Evolutionary conservation across 208 protist genomes (phyloP).

Genomic region (Trichomonas tenax): DNA sequence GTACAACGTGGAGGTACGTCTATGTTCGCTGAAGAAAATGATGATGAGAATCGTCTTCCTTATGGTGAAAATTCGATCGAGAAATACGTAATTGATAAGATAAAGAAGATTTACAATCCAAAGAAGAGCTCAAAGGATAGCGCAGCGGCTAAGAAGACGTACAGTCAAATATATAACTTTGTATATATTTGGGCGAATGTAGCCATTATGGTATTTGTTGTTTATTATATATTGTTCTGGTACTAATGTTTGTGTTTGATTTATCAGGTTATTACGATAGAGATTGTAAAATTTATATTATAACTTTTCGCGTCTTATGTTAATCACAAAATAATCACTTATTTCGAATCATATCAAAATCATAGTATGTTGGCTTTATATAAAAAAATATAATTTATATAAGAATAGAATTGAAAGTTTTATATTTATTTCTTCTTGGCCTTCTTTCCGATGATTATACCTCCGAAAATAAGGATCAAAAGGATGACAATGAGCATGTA

Average conservation of each 20-base stretch:
- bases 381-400: too few species aligned
- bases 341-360: too few species aligned
- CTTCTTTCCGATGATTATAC: not conserved
- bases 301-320: too few species aligned
- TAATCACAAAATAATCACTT: too few species aligned
- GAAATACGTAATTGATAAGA: not conserved
- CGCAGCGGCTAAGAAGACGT: not conserved
- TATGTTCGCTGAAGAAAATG: not conserved
- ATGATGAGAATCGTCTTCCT: not conserved
- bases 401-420: too few species aligned
- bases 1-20: not conserved
- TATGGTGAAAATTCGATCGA: not conserved
- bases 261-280: too few species aligned
- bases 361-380: too few species aligned
- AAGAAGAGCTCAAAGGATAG: not conserved
- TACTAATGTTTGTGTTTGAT: not conserved
- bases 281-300: too few species aligned
- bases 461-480: not conserved
- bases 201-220: not conserved
- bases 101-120: not conserved
- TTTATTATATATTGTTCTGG: not conserved
- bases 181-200: not conserved
- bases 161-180: not conserved
- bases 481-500: not conserved
- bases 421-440: not conserved